Conservation (phyloP, 441 rosid genomes). For the Jatropha multifida region DNA sequence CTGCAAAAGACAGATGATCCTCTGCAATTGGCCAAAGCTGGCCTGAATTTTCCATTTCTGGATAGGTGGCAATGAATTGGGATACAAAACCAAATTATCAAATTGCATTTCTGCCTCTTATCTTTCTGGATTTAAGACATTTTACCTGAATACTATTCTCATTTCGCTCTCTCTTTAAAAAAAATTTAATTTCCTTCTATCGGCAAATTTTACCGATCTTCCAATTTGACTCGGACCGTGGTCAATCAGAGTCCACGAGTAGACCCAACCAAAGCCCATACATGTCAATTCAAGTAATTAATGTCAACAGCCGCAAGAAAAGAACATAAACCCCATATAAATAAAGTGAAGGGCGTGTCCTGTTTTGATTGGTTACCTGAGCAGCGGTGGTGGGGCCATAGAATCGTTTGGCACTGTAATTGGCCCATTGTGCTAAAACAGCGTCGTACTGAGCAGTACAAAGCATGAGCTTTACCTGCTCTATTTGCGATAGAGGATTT, state of each 20-base stretch:
- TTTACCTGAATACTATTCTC: neutral
- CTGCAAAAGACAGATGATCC: no score
- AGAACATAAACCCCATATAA: neutral
- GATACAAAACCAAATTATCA: neutral
- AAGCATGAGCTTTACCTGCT: neutral
- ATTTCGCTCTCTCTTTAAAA: neutral
- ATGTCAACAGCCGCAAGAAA: neutral
- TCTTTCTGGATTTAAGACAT: no score
- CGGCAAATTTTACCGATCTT: neutral
- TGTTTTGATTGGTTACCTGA: neutral
- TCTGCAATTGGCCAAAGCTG: no score
- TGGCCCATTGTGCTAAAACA: neutral
- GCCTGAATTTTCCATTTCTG: neutral
- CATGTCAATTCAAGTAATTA: neutral
- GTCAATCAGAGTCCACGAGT: conserved; percentile 23
- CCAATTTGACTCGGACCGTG: conserved; percentile 3
- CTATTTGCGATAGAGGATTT: neutral
- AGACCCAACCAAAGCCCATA: neutral
- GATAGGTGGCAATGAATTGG: neutral
- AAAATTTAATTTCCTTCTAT: neutral
- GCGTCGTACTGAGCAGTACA: neutral
- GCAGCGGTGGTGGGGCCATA: neutral
- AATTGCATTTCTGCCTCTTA: neutral
- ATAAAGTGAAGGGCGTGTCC: neutral
- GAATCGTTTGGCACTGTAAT: neutral